Evolutionary conservation across 345 rosid species (phyloP).

Genomic region (Tarenaya hassleriana): DNA sequence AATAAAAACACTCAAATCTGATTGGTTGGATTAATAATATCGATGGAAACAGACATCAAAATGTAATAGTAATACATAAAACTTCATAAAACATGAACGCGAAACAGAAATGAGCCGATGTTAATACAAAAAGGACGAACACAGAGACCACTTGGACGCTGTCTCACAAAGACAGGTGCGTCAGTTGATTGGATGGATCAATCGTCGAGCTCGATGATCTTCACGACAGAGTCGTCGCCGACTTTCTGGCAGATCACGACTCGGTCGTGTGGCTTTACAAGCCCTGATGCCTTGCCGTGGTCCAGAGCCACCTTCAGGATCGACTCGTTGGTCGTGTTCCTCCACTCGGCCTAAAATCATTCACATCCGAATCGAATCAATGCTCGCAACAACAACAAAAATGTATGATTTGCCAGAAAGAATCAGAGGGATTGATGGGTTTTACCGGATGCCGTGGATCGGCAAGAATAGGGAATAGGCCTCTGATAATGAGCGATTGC

Average conservation of each 20-base stretch:
- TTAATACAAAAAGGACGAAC: slow-evolving; percentile 8
- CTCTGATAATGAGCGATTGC: slow-evolving; percentile 62
- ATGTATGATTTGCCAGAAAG: no score
- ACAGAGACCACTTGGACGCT: slow-evolving; percentile 5
- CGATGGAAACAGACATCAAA: no score
- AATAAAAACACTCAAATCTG: no score
- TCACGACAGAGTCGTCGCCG: slow-evolving; percentile 75
- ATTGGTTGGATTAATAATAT: no score
- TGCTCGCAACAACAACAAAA: no score
- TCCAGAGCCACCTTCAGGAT: slow-evolving; percentile 80
- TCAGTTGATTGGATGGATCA: no score
- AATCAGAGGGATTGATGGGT: no score
- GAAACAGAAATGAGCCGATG: no score
- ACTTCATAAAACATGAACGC: no score
- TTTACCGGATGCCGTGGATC: slow-evolving; percentile 56
- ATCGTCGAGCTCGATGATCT: slow-evolving; percentile 84
- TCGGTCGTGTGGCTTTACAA: slow-evolving; percentile 67
- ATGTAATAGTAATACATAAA: no score
- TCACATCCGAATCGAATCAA: background rate
- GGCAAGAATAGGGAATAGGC: slow-evolving; percentile 60
- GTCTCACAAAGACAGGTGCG: no score
- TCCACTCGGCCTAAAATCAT: slow-evolving; percentile 61
- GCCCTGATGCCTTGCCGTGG: slow-evolving; percentile 66
- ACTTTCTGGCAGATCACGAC: slow-evolving; percentile 88
- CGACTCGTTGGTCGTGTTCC: slow-evolving; percentile 67